Conservation (phyloP, 2,329 filamentous ascomycete genomes). For the Penicillium concentricum region DNA sequence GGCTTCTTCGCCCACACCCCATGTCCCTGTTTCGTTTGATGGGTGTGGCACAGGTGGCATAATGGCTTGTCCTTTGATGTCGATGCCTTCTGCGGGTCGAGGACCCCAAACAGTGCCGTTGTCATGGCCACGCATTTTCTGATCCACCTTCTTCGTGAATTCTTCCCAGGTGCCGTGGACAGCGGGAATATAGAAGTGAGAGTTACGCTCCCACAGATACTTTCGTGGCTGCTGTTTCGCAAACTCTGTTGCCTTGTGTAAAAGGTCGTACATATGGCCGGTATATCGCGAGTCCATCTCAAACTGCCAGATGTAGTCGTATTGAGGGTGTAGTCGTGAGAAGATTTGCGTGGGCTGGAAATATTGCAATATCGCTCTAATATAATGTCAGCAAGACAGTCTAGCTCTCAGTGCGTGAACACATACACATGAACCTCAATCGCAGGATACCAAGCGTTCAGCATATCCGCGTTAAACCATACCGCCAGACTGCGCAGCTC, state of each 20-base stretch:
- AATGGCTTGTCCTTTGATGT: not conserved
- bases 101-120: slow-evolving; percentile 8
- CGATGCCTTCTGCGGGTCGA: not conserved
- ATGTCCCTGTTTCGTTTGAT: not conserved
- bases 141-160: slow-evolving; percentile 6
- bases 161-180: slow-evolving; percentile 13
- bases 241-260: slow-evolving; percentile 11
- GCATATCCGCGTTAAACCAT: slow-evolving; percentile 10
- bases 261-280: slow-evolving; percentile 11
- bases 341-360: slow-evolving; percentile 15
- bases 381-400: not conserved
- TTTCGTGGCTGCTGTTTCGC: slow-evolving; percentile 16
- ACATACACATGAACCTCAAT: slow-evolving; percentile 15
- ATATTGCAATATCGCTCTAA: slow-evolving; percentile 14
- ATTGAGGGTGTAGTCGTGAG: slow-evolving; percentile 12
- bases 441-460: slow-evolving; percentile 13
- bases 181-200: slow-evolving; percentile 15
- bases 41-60: not conserved
- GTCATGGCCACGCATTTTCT: not conserved
- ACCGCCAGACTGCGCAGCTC: slow-evolving; percentile 10
- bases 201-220: slow-evolving; percentile 17
- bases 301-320: slow-evolving; percentile 17
- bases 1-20: slow-evolving; percentile 17
- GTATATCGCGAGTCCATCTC: slow-evolving; percentile 17
- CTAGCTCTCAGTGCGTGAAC: too few relatives aligned